Evolutionary conservation across 176 grass and related monocot genomes (phyloP).

Genomic region (Puccinellia tenuiflora): DNA sequence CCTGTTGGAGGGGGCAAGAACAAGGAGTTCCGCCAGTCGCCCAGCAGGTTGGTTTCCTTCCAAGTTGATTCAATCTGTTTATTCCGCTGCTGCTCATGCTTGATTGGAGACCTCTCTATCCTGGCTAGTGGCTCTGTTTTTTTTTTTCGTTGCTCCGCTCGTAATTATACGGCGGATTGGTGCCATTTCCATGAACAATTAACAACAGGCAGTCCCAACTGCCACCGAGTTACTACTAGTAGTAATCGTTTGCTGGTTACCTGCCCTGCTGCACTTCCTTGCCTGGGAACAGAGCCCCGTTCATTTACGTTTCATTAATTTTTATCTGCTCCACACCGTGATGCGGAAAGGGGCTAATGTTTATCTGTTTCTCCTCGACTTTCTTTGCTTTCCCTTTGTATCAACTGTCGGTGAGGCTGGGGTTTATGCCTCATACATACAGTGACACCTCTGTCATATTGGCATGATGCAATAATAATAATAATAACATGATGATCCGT

Average conservation of each 20-base stretch:
- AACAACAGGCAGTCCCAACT: background rate
- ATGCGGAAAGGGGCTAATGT: background rate
- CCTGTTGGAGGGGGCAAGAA: background rate
- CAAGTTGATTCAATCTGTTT: background rate
- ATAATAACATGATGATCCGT: background rate
- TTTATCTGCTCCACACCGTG: background rate
- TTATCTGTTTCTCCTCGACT: background rate
- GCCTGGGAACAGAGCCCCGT: background rate
- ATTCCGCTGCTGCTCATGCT: background rate
- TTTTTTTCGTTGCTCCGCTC: too few species aligned
- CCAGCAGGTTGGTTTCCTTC: constrained; percentile 3
- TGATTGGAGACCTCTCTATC: background rate
- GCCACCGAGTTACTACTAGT: background rate
- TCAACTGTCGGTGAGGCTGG: background rate
- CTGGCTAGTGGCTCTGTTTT: background rate
- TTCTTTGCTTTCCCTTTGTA: background rate
- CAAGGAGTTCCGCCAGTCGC: background rate
- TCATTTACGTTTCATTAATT: background rate
- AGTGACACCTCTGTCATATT: background rate
- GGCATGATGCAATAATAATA: background rate
- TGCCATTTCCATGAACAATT: background rate
- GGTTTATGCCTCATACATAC: background rate
- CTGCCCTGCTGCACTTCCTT: background rate
- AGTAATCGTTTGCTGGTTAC: background rate
- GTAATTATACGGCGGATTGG: background rate